Conservation (phyloP, 2,329 filamentous ascomycete species). For the Sporothrix dimorphospora region DNA sequence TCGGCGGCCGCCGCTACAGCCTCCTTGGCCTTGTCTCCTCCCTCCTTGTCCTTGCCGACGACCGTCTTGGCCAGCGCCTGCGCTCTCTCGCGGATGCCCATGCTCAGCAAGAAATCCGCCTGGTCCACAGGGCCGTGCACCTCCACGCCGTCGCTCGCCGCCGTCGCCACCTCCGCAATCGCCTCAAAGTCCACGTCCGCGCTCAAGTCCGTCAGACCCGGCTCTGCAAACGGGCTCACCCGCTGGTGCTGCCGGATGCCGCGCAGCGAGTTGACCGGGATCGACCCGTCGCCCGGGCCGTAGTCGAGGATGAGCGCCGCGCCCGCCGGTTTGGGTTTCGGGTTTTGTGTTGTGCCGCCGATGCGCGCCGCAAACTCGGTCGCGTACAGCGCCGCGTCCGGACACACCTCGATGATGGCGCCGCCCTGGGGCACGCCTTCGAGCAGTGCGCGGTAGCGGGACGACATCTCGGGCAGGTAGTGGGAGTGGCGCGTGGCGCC, state of each 20-base stretch:
- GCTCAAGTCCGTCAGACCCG: slow-evolving; percentile 84
- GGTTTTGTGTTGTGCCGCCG: slow-evolving; percentile 63
- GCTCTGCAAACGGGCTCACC: slow-evolving; percentile 77
- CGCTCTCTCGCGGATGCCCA: slow-evolving; percentile 83
- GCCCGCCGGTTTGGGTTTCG: slow-evolving; percentile 69
- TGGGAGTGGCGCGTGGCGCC: slow-evolving; percentile 78
- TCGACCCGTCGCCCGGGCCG: slow-evolving; percentile 69
- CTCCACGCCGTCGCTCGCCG: slow-evolving; percentile 78
- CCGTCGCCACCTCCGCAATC: slow-evolving; percentile 78
- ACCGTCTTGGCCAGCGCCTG: slow-evolving; percentile 62
- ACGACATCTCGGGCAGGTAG: slow-evolving; percentile 80
- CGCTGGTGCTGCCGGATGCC: slow-evolving; percentile 79
- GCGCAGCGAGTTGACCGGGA: slow-evolving; percentile 87
- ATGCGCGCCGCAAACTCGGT: slow-evolving; percentile 83
- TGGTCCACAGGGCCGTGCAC: slow-evolving; percentile 92
- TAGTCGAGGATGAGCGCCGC: slow-evolving; percentile 97
- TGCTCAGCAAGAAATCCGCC: slow-evolving; percentile 72
- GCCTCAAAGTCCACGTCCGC: slow-evolving; percentile 93
- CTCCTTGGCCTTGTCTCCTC: slow-evolving; percentile 42
- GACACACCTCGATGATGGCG: slow-evolving; percentile 85
- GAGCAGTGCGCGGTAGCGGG: slow-evolving; percentile 77
- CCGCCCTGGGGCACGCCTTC: slow-evolving; percentile 61
- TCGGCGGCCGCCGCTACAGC: slow-evolving; percentile 53
- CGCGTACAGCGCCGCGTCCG: slow-evolving; percentile 79
- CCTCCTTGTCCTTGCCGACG: slow-evolving; percentile 1